Evolutionary conservation across 495 filamentous ascomycete genomes (phyloP), one percentile per base, ranked within the genome.

Genomic region (Amniculicola lignicola): DNA sequence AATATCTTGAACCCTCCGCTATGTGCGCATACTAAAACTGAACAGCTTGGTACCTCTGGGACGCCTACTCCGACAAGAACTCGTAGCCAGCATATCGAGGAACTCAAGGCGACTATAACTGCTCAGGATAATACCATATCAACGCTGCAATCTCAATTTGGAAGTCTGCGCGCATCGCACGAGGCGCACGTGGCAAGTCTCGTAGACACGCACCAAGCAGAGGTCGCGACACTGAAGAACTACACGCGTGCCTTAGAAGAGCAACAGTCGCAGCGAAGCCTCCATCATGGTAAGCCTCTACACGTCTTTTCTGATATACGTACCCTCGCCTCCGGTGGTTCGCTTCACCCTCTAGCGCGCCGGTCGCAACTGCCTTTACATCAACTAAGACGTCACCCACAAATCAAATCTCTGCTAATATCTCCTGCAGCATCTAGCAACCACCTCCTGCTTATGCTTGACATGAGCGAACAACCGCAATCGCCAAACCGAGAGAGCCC

Each of bases 111-210:
- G 10, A 65, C 58, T 3, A 55, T 62, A 23, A 54, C 46, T n/a
- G 54, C 61, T 4, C 55, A 57, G 36, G 55, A 56, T 49, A 22
- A 52, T 16, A 65, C 50, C 51, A 60, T 55, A 16, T 59, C 51
- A 6, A 57, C 56, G 2, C 52, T 68, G 1, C 52, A 65, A 23
- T 45, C 61, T 21, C 64, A 71, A 40, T 57, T 71, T 39, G 37
- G 39, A 12, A 44, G 28, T 37, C 46, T 71, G 25, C 61, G 63
- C 10, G 49, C 45, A 24, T 62, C 66, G 27, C 69, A 72, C 33
- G 68, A 70, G 39, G 59, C 59, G n/a, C 63, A 72, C 40, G 47
- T 72, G 27, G 28, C 41, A 15, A 67, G 57, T 36, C 54, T 72
- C 25, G 51, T 31, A 4, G 55, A 63, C 6, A 53, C 69, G 16